phyloP scores from a whole-genome alignment of 257 asterid species.

The Forsythia viridissima region DNA sequence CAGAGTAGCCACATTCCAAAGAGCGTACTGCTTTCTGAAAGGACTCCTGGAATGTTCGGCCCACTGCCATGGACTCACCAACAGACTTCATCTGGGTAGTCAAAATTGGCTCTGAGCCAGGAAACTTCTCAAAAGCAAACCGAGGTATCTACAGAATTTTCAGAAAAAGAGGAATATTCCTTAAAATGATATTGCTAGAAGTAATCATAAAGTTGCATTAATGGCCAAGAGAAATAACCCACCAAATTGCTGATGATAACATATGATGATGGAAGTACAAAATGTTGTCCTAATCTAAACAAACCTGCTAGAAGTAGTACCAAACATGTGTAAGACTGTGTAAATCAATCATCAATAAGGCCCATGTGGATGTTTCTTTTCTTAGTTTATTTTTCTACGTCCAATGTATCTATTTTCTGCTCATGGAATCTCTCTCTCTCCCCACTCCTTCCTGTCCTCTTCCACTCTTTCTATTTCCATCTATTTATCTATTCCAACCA shows the following conservation, averaged over 20 bases:
- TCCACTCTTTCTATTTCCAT: background rate
- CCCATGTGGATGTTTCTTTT: background rate
- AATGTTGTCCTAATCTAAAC: background rate
- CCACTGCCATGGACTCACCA: conserved; percentile 99
- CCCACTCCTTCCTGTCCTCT: background rate
- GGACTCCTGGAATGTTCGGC: conserved; percentile 96
- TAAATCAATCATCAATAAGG: background rate
- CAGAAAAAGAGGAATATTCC: conserved; percentile 16
- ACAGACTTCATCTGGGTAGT: conserved; percentile 99
- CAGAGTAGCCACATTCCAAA: conserved; percentile 76
- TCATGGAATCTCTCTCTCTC: background rate
- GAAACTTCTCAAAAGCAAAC: conserved; percentile 97
- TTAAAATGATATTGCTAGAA: background rate
- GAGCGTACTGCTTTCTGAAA: conserved; percentile 95
- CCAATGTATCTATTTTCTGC: background rate
- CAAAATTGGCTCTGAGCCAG: conserved; percentile 94
- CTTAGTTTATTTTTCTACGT: background rate
- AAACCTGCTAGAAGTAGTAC: background rate
- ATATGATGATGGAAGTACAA: background rate
- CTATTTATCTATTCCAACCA: background rate
- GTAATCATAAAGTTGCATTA: background rate
- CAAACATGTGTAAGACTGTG: background rate
- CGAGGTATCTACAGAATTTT: conserved; percentile 67
- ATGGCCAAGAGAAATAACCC: background rate
- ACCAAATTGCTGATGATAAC: background rate